Percentiles rank a stretch among this genome's conserved stretches.
phyloP scores from a whole-genome alignment of 2,329 filamentous ascomycete species.

The Botrytis porri region DNA sequence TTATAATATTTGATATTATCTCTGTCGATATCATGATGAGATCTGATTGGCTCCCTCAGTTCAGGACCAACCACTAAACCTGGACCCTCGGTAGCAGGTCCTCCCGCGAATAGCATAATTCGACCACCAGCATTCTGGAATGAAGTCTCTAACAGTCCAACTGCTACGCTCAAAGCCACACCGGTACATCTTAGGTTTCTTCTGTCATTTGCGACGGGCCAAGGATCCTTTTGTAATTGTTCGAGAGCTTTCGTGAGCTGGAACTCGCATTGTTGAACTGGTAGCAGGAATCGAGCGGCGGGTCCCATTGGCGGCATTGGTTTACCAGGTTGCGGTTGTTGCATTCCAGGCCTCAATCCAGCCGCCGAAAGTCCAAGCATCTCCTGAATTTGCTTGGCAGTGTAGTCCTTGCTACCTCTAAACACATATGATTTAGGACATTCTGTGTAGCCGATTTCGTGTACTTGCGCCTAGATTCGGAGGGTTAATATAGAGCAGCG shows the following conservation, averaged over 20 bases:
- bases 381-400: slow-evolving; percentile 98
- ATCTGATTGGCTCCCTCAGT: slow-evolving; percentile 92
- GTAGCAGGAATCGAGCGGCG: slow-evolving; percentile 85
- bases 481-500: not conserved
- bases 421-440: slow-evolving; percentile 99
- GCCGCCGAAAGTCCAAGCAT: slow-evolving; percentile 85
- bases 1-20: slow-evolving; percentile 99
- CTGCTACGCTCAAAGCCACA: slow-evolving; percentile 91
- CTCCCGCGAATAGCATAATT: slow-evolving; percentile 96
- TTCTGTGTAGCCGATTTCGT: slow-evolving; percentile 96
- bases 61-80: slow-evolving; percentile 97
- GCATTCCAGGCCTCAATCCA: slow-evolving; percentile 65
- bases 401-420: slow-evolving; percentile 94
- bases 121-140: slow-evolving; percentile 94
- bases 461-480: slow-evolving; percentile 74
- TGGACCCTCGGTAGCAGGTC: slow-evolving; percentile 90
- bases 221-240: slow-evolving; percentile 93
- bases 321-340: slow-evolving; percentile 71
- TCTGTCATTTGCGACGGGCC: slow-evolving; percentile 93
- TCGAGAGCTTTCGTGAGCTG: slow-evolving; percentile 95
- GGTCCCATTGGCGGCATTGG: slow-evolving; percentile 73
- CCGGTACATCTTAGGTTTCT: slow-evolving; percentile 89
- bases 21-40: slow-evolving; percentile 96
- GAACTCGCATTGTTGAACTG: slow-evolving; percentile 93
- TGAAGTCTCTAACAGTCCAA: slow-evolving; percentile 86